A percentile compares a stretch with the other conserved stretches of the same genome.
Evolutionary conservation across 1,139 yeast species (phyloP).

Genomic region (Yamadazyma membranifaciens): DNA sequence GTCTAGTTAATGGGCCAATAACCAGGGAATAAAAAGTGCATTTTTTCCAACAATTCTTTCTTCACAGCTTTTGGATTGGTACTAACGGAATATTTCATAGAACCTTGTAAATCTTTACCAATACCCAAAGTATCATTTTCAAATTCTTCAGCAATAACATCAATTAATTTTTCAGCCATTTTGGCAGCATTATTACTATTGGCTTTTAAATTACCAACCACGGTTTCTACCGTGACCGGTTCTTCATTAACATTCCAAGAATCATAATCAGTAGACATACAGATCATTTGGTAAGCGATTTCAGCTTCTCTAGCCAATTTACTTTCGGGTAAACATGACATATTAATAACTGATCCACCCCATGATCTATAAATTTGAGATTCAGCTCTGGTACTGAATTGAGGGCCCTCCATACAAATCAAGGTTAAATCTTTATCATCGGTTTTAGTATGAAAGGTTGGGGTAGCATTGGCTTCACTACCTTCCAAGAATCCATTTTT

Average conservation of each 20-base stretch:
- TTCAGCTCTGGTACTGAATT: constrained; percentile 97
- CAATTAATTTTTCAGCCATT: constrained; percentile 69
- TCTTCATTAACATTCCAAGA: constrained; percentile 97
- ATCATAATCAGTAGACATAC: constrained; percentile 98
- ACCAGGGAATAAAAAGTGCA: constrained; percentile 90
- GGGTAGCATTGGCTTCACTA: constrained; percentile 35
- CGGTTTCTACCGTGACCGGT: constrained; percentile 96
- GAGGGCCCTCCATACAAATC: constrained; percentile 99
- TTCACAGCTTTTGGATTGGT: constrained; percentile 78
- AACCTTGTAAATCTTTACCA: constrained; percentile 69
- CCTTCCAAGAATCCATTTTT: constrained; percentile 53
- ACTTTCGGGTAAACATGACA: constrained; percentile 95
- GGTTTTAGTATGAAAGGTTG: constrained; percentile 58
- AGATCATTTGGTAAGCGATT: constrained; percentile 93
- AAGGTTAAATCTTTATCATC: constrained; percentile 72
- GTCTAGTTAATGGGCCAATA: constrained; percentile 58
- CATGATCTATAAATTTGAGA: constrained; percentile 80
- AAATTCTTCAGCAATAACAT: constrained; percentile 61
- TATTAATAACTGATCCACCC: constrained; percentile 95
- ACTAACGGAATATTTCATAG: constrained; percentile 79
- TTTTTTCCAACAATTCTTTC: constrained; percentile 68
- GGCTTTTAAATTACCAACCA: constrained; percentile 85
- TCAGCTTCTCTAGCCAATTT: constrained; percentile 97
- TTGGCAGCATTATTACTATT: constrained; percentile 83
- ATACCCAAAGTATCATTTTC: constrained; percentile 49